These are phyloP conservation scores for Stephania yunnanensis DNA, from an alignment of 164 flowering plant genomes.

Conservation along the genomic window DNA sequence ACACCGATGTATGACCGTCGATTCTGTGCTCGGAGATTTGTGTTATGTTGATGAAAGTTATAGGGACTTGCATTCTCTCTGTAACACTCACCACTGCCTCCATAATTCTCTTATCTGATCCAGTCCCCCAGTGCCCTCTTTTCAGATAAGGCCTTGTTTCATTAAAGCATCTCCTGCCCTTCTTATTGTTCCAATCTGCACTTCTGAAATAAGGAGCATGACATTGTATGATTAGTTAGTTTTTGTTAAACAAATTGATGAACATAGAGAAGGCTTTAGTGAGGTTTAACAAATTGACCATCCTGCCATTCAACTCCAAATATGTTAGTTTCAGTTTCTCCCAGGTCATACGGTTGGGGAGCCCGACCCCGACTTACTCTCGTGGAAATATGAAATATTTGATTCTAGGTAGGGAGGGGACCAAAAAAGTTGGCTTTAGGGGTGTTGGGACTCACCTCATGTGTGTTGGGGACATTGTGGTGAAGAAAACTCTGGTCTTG, in stretches of 20 bases:
- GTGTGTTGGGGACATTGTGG: constrained; percentile 83
- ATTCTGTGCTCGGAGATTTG: constrained; percentile 76
- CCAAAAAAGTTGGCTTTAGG: not conserved
- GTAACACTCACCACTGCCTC: constrained; percentile 39
- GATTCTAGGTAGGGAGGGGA: too few species aligned
- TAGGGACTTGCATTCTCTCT: constrained; percentile 67
- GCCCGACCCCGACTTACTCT: too few species aligned
- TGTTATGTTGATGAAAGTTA: constrained; percentile 67
- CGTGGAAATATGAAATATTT: too few species aligned
- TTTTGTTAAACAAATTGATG: not conserved
- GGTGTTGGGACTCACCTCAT: constrained; percentile 39
- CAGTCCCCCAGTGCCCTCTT: constrained; percentile 69
- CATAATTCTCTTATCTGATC: constrained; percentile 70
- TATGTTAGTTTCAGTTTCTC: too few species aligned
- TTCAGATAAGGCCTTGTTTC: constrained; percentile 70
- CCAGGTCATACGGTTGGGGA: too few species aligned
- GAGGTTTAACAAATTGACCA: not conserved
- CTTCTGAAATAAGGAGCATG: constrained; percentile 40
- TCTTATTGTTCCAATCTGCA: constrained; percentile 58
- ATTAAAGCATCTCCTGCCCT: constrained; percentile 75
- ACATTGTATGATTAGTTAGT: not conserved
- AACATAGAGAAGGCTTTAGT: not conserved
- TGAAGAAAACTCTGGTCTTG: constrained; percentile 72
- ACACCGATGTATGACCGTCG: constrained; percentile 80
- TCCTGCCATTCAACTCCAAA: too few species aligned